Percentiles rank a stretch among this genome's conserved stretches.
Evolutionary conservation across 164 flowering plant species (phyloP).

Genomic region (Vitis labrusca): DNA sequence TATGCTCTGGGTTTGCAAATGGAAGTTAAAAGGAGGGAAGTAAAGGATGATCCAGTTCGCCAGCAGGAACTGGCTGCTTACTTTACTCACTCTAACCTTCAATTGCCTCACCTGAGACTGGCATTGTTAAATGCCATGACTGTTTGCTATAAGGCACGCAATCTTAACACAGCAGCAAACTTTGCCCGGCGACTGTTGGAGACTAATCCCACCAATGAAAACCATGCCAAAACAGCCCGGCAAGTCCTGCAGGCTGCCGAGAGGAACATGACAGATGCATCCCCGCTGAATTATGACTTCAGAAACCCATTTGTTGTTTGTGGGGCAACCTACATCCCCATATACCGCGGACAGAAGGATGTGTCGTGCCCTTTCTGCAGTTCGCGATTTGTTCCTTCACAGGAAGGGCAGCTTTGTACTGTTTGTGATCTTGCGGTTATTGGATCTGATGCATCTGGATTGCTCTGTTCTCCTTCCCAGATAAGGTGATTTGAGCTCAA

Average conservation of each 20-base stretch:
- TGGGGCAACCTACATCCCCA: conserved; percentile 77
- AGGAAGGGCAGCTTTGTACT: conserved; percentile 64
- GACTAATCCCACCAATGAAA: conserved; percentile 62
- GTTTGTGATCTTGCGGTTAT: conserved; percentile 76
- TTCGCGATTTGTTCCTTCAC: conserved; percentile 61
- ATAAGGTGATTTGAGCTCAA: conserved; percentile 41
- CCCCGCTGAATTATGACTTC: conserved; percentile 71
- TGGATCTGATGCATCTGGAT: conserved; percentile 80
- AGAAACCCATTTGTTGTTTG: conserved; percentile 82
- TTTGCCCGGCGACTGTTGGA: conserved; percentile 73
- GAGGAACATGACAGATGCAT: conserved; percentile 43
- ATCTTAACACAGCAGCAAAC: conserved; percentile 58
- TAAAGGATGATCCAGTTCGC: conserved; percentile 36
- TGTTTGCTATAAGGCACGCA: conserved; percentile 63
- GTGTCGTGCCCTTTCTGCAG: conserved; percentile 72
- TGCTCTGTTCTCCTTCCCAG: conserved; percentile 78
- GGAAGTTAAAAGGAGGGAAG: conserved; percentile 57
- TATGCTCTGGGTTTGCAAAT: conserved; percentile 38
- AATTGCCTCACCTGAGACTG: conserved; percentile 36
- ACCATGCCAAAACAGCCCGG: conserved; percentile 60
- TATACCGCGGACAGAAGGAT: conserved; percentile 79
- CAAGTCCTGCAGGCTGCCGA: conserved; percentile 64
- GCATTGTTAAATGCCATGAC: conserved; percentile 37
- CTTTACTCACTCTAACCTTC: conserved; percentile 59
- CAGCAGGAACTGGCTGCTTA: conserved; percentile 82